phyloP scores from a whole-genome alignment of 805 yeast genomes.

The Wickerhamiella azyma region DNA sequence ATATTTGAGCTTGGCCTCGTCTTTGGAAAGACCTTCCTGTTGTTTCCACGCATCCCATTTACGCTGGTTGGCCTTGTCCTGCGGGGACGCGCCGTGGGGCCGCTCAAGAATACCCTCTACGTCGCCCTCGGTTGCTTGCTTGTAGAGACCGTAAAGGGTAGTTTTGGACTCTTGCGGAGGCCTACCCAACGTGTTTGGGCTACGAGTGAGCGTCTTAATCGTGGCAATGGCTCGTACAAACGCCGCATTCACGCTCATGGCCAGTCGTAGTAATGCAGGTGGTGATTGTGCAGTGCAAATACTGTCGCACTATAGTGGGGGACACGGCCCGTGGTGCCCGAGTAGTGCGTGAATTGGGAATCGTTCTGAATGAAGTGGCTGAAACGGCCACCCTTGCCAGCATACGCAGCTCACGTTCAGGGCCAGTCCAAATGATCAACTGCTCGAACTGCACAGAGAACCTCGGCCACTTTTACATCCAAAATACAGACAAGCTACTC shows the following conservation, averaged over 20 bases:
- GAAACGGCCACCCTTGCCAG: neutral
- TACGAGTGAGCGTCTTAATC: constrained; percentile 47
- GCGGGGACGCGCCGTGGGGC: constrained; percentile 46
- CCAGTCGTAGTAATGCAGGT: neutral
- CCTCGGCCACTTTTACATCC: too few relatives aligned
- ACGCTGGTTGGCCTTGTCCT: constrained; percentile 52
- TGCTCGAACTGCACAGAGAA: too few relatives aligned
- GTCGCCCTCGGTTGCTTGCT: constrained; percentile 83
- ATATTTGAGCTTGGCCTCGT: constrained; percentile 63
- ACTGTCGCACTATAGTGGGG: neutral
- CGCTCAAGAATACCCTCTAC: constrained; percentile 54
- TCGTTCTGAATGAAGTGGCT: neutral
- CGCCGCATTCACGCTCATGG: constrained; percentile 46
- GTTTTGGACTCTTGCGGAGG: constrained; percentile 18
- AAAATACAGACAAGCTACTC: too few relatives aligned
- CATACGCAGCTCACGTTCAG: too few relatives aligned
- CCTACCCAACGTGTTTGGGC: constrained; percentile 15
- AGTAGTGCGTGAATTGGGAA: neutral
- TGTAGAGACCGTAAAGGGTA: constrained; percentile 61
- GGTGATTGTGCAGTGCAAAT: neutral
- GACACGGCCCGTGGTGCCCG: neutral
- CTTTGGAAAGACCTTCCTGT: constrained; percentile 51
- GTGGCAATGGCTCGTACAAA: constrained; percentile 74
- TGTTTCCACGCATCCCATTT: constrained; percentile 80
- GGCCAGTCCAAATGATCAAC: too few relatives aligned